phyloP scores from a whole-genome alignment of 768 basidiomycete genomes.

The Hypholoma sublateritium region DNA sequence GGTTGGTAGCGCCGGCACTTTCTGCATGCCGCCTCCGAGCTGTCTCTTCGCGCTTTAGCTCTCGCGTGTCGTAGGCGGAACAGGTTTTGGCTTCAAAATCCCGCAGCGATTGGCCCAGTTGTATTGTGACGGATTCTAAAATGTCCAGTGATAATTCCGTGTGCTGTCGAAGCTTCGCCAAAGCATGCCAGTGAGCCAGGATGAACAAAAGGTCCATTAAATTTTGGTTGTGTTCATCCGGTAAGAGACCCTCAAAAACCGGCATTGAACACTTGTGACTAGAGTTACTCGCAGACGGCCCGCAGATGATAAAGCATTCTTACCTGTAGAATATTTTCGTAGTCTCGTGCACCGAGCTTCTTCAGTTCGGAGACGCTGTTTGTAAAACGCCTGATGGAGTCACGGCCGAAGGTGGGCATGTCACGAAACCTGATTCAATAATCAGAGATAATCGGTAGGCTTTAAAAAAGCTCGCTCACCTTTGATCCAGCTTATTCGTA shows the following conservation, averaged over 20 bases:
- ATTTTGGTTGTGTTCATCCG: slow-evolving; percentile 23
- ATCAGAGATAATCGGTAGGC: background rate
- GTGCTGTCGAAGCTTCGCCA: slow-evolving; percentile 33
- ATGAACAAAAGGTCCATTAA: slow-evolving; percentile 27
- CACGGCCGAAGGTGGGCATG: slow-evolving; percentile 28
- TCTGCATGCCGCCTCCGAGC: background rate
- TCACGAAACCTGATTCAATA: slow-evolving; percentile 22
- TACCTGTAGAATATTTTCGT: slow-evolving; percentile 44
- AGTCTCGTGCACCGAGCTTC: slow-evolving; percentile 35
- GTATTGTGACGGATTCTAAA: slow-evolving; percentile 23
- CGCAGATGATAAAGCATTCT: background rate
- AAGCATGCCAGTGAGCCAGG: slow-evolving; percentile 33
- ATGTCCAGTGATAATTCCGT: slow-evolving; percentile 30
- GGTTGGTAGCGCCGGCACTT: background rate
- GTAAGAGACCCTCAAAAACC: slow-evolving; percentile 37
- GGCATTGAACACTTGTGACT: slow-evolving; percentile 28
- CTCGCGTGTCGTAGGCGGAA: slow-evolving; percentile 11
- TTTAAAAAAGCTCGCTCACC: background rate
- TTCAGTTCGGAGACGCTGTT: slow-evolving; percentile 33
- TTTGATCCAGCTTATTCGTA: slow-evolving; percentile 12
- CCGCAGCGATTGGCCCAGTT: slow-evolving; percentile 22
- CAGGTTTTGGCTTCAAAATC: slow-evolving; percentile 20
- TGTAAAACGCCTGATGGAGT: slow-evolving; percentile 34
- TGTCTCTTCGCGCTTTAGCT: slow-evolving; percentile 20
- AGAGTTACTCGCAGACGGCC: background rate